A percentile compares a stretch with the other conserved stretches of the same genome.
phyloP scores from a whole-genome alignment of 768 basidiomycete species.

The Mycena latifolia region DNA sequence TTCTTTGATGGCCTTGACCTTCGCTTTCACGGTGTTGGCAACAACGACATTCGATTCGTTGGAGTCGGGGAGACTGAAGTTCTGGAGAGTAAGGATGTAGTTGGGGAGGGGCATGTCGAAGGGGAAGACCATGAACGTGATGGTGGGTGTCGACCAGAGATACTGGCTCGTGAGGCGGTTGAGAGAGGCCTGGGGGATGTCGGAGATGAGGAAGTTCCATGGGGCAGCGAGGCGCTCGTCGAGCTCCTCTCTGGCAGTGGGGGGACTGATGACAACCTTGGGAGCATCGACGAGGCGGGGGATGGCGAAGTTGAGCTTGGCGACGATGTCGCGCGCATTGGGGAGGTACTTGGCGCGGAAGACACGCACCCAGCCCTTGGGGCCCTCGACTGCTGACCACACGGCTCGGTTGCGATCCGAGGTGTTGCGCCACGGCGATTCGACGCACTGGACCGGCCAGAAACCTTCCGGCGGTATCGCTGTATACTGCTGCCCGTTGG shows the following conservation, averaged over 20 bases:
- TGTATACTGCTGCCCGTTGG: too few relatives aligned
- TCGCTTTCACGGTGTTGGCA: too few relatives aligned
- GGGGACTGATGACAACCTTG: constrained; percentile 2
- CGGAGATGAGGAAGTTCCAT: constrained; percentile 21
- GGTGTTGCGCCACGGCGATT: constrained; percentile 1
- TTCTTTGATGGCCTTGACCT: too few relatives aligned
- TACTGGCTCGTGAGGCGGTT: too few relatives aligned
- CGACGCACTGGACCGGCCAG: background rate
- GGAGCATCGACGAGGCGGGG: constrained; percentile 9
- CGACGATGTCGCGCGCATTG: background rate
- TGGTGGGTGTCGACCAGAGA: too few relatives aligned
- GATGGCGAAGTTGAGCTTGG: background rate
- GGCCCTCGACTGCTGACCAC: background rate
- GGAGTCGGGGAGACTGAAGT: too few relatives aligned
- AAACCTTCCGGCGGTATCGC: too few relatives aligned
- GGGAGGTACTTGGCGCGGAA: background rate
- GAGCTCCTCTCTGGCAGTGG: background rate
- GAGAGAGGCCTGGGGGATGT: background rate
- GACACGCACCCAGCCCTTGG: background rate
- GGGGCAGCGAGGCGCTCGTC: constrained; percentile 18
- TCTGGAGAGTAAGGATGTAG: too few relatives aligned
- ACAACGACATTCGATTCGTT: too few relatives aligned
- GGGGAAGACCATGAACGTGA: too few relatives aligned
- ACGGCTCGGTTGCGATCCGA: background rate
- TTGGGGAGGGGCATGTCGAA: too few relatives aligned